These are phyloP conservation scores for Fomitopsis pinicola DNA, from an alignment of 1,284 basidiomycete species.

Conservation along the genomic window DNA sequence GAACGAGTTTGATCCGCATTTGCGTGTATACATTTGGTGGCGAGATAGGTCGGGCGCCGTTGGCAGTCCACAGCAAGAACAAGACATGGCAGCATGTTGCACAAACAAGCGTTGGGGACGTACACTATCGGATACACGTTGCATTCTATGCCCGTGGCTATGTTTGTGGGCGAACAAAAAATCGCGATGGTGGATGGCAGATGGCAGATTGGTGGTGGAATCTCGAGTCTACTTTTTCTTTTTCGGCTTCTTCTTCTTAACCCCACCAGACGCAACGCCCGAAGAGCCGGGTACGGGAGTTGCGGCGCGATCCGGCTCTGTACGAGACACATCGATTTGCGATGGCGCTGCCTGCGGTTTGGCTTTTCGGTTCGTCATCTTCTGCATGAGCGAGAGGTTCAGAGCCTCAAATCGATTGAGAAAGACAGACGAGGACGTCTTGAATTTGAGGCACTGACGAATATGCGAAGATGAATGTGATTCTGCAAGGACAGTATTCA, in stretches of 20 bases:
- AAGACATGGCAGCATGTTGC: no score
- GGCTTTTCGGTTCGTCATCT: constrained; percentile 66
- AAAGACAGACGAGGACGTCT: constrained; percentile 88
- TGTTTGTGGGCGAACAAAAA: no score
- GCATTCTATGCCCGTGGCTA: background rate
- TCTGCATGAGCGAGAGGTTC: constrained; percentile 77
- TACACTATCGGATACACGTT: background rate
- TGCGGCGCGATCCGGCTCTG: constrained; percentile 20
- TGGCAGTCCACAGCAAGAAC: no score
- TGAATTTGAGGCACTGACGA: constrained; percentile 87
- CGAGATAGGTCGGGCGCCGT: no score
- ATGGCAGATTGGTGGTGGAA: no score
- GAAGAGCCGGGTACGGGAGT: constrained; percentile 19
- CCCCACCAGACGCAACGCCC: constrained; percentile 27
- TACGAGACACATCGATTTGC: constrained; percentile 10
- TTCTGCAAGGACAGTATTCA: background rate
- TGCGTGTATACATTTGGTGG: no score
- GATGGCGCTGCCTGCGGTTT: constrained; percentile 16
- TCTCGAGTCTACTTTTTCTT: constrained; percentile 42
- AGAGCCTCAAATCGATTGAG: constrained; percentile 92
- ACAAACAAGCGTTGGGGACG: background rate
- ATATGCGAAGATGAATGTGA: background rate
- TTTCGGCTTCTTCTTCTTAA: constrained; percentile 53
- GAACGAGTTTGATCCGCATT: no score
- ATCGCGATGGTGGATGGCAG: no score